Evolutionary conservation across 208 protist genomes (phyloP), one percentile per base, ranked within the genome.

Genomic region (Trypanosoma avium): DNA sequence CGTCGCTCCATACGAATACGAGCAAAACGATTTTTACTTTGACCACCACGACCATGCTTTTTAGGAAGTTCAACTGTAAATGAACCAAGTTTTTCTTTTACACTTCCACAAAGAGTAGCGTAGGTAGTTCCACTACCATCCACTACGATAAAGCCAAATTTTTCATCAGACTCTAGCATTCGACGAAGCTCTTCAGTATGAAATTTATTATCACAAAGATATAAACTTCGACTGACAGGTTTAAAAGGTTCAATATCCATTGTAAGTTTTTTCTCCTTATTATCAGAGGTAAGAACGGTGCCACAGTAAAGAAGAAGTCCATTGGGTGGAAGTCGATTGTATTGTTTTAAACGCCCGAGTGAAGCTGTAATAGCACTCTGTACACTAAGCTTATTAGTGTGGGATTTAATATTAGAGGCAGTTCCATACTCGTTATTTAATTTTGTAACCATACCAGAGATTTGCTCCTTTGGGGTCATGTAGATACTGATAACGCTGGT

Each of bases 131-230:
- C 98, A 61, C 92, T 98, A 84, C 99, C 99, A 81, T 99, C 99
- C 88, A 99, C 99, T 55, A 99, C 85, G 64, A 99, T 99, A 81
- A 99, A 99, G 42, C 98, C 99, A 83, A 99, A 99, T 78, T 99
- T 99, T 60, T 99, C 98, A 77, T 99, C 98, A 30, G 86, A 96
- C 70, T 99, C 97, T 4, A 99, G 77, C 70, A 99, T 97, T 52
- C 98, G 96, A 35, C 81, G 81, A 13, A 99, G 90, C 57, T 99
- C 95, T 54, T 99, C 96, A 10, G 97, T 99, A 77, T 99, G 97
- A 75, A 99, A 99, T 73, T 97, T 97, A 73, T 98, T 98, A 68
- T 99, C 97, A 67, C 97, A 98, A 29, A 99, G 69, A 84, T 99
- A 99, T 12, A 99, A 75, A 6, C 95, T 99, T 27, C 97, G 99